phyloP scores from a whole-genome alignment of 192 early-diverging fungal genomes.

The Allomyces javanicus region DNA sequence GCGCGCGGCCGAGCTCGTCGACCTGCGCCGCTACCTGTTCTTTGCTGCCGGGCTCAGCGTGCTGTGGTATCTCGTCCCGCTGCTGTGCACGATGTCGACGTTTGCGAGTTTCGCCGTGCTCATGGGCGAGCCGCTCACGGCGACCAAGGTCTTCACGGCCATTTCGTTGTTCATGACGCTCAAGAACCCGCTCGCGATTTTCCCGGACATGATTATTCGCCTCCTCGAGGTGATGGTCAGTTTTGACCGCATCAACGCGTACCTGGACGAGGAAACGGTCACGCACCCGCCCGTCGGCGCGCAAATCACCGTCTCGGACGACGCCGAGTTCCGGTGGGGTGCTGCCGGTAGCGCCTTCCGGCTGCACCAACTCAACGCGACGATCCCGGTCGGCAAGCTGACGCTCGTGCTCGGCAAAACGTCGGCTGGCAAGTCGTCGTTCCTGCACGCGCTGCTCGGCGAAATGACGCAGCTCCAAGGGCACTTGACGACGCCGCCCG shows the following conservation, averaged over 20 bases:
- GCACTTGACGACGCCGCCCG: conserved; percentile 10
- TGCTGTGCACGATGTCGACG: conserved; percentile 36
- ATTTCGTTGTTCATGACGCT: conserved; percentile 35
- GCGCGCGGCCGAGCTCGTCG: conserved; percentile 41
- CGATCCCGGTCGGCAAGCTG: conserved; percentile 47
- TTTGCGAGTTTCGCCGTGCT: conserved; percentile 38
- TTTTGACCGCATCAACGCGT: background rate
- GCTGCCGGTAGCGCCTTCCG: conserved; percentile 16
- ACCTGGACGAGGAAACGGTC: background rate
- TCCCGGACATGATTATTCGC: background rate
- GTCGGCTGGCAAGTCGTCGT: conserved; percentile 68
- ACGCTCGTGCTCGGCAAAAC: conserved; percentile 68
- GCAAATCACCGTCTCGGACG: background rate
- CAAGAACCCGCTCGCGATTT: background rate
- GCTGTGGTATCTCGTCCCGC: conserved; percentile 34
- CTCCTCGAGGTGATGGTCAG: background rate
- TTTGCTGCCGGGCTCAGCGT: conserved; percentile 32
- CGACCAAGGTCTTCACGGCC: conserved; percentile 48
- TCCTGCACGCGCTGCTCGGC: conserved; percentile 62
- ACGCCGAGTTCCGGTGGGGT: background rate
- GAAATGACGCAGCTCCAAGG: conserved; percentile 39
- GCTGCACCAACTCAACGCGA: conserved; percentile 38
- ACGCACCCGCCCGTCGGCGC: background rate
- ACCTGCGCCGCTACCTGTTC: conserved; percentile 25
- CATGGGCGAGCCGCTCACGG: conserved; percentile 28